Evolutionary conservation across 1,284 basidiomycete species (phyloP), one percentile per base, ranked within the genome.

Genomic region (Uromyces viciae-fabae): DNA sequence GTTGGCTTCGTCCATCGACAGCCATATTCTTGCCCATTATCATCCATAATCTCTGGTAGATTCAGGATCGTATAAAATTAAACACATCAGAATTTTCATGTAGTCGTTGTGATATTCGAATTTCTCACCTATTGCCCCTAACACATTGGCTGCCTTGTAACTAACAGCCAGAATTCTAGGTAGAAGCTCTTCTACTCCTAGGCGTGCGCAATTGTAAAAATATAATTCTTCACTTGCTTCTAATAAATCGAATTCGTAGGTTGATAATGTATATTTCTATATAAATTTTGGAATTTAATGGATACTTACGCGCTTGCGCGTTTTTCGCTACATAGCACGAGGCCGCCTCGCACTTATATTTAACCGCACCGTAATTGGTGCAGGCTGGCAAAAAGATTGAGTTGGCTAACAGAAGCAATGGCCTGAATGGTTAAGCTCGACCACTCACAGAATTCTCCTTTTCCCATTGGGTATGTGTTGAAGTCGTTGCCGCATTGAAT

Each of bases 401-500:
- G n/a, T n/a, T n/a, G n/a, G n/a, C n/a, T n/a, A n/a, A n/a, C n/a
- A n/a, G n/a, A 7, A 28, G 15, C 0, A n/a, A 73, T 54, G 15
- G 33, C 11, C 17, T 36, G n/a, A 73, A 25, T 1, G 14, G 1
- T 52, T 7, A 54, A 73, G 31, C 25, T 58, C 8, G 14, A 9
- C 11, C 19, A 28, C 71, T 40, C 25, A 73, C 71, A 73, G 52
- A 33, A 46, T 33, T 11, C 54, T 25, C 71, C 49, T 38, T 73
- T 58, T 3, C 9, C 71, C 31, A 73, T 38, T 28, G 71, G 71
- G 36, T 4, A 56, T 22, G 71, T 73, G 19, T 58, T 58, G 36
- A 36, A 73, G 52, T 73, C 42, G 38, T 73, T 73, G 7, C 71
- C 71, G 33, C 71, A 73, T 56, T 73, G 71, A 17, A 73, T 73